Evolutionary conservation across 208 protist species (phyloP), one percentile per base, ranked within the genome.

Genomic region (Trypanosoma grayi): DNA sequence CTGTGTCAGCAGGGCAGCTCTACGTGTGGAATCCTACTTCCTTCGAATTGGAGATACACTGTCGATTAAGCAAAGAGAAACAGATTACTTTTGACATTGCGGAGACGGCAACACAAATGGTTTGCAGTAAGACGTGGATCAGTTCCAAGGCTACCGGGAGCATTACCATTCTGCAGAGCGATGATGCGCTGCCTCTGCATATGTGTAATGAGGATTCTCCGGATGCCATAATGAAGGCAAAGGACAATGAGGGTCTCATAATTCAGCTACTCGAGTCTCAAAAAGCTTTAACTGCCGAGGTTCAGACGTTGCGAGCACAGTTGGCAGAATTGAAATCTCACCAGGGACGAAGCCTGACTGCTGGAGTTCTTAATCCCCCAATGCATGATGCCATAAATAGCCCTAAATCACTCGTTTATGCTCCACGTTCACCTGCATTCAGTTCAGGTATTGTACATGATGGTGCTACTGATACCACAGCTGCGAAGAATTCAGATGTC

Each of bases 11-110:
- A 39, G 58, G 46, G 3, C 45, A 64, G 8, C 24, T 64, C 51
- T 64, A 55, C 46, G 9, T 64, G n/a, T 64, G 58, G 58, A 64
- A 64, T 64, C 14, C 58, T 30, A 43, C 34, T 24, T 41, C 58
- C 16, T 64, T 64, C 46, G 58, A 64, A 52, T 28, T 64, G 6
- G 58, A 64, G 34, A 34, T 43, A 2, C 58, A 64, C 31, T 64
- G 46, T 45, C 31, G 20, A 1, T 44, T 64, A 16, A 7, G 30
- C 24, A 64, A 55, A 34, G 34, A 31, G 14, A 28, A 45, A 28
- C 16, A 44, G 22, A 4, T 3, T 36, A 7, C 11, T 30, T 64
- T 64, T 34, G 46, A 55, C 46, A 22, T 52, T 3, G 31, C 55
- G 16, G 43, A 64, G 14, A 52, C 46, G 4, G 31, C 39, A 45